Base-by-base conservation (phyloP, 352 stramenopile genomes). In the Phytophthora cryptogea region DNA sequence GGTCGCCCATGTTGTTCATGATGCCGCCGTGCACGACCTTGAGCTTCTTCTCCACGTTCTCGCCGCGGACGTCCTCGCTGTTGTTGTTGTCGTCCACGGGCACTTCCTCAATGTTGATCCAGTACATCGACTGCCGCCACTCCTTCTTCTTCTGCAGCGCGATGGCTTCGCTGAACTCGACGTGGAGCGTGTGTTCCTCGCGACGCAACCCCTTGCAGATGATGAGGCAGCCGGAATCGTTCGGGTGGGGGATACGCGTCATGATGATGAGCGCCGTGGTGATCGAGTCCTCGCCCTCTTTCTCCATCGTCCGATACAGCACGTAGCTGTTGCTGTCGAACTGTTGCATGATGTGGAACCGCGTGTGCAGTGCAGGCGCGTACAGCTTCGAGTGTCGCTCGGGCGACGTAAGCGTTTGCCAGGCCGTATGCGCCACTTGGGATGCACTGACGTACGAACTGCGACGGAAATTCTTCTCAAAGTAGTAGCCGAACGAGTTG, bases 1-100 rank as follows among this genome's bases (percentile, higher is more conserved):
- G 74, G 47, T 83, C 71, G 44, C 74, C 74, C 74, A 83, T 83
- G 60, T 83, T 80, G 51, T 80, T 83, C 74, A 83, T 83, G 49
- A 79, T 79, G 46, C 74, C 74, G 50, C 74, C 74, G 42, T 83
- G 74, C 17, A 77, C 74, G n/a, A 83, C 61, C 51, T 64, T 69
- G 35, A 74, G 56, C 45, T 59, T 59, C 44, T 63, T 66, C 23
- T 68, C 51, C 53, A 60, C 31, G 30, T 51, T 55, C 20, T 59
- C 32, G 8, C 8, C 41, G 23, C 30, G 42, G 9, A 33, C 20
- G 13, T 63, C 65, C 16, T 67, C 52, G 26, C 42, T 55, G 30
- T 55, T 64, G 48, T 65, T 57, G 32, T 62, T 44, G 36, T 67
- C 60, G 14, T 50, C 43, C 5, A 35, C 32, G 4, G 54, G 27